Evolutionary conservation across 129 eudicot genomes (phyloP).

Genomic region (Rutidosis leptorrhynchoides): DNA sequence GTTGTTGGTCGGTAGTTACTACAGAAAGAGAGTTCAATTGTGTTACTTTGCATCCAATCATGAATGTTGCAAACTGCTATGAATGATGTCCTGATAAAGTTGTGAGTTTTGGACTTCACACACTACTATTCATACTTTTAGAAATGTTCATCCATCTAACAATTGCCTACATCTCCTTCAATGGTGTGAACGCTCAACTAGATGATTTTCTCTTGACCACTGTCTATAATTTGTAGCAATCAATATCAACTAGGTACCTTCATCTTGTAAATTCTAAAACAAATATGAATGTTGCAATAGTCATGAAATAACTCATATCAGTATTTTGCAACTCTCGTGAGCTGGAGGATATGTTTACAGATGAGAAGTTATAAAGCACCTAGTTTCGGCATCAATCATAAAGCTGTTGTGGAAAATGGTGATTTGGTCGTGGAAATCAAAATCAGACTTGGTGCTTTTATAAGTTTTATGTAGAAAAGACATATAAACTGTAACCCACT

Average conservation of each 20-base stretch:
- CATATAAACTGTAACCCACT: not conserved
- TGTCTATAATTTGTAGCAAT: conserved; percentile 3
- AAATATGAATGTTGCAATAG: not conserved
- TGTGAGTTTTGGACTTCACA: conserved; percentile 5
- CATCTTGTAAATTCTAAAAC: not conserved
- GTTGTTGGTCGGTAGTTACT: not conserved
- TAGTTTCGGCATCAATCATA: not conserved
- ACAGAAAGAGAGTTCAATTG: not conserved
- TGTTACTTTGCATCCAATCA: not conserved
- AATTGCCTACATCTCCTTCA: not conserved
- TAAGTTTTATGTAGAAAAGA: not conserved
- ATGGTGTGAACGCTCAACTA: not conserved
- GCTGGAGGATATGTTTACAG: not conserved
- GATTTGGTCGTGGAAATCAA: not conserved
- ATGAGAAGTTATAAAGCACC: not conserved
- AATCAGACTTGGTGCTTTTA: not conserved
- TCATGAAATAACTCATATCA: not conserved
- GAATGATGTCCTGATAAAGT: conserved; percentile 2
- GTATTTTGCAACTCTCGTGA: not conserved
- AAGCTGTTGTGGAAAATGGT: not conserved
- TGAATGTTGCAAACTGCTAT: not conserved
- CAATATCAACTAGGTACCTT: conserved; percentile 1
- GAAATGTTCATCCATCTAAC: not conserved
- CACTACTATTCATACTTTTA: not conserved
- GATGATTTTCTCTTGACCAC: not conserved